Evolutionary conservation across 2,329 filamentous ascomycete species (phyloP).

Genomic region (Basipetospora chlamydospora): DNA sequence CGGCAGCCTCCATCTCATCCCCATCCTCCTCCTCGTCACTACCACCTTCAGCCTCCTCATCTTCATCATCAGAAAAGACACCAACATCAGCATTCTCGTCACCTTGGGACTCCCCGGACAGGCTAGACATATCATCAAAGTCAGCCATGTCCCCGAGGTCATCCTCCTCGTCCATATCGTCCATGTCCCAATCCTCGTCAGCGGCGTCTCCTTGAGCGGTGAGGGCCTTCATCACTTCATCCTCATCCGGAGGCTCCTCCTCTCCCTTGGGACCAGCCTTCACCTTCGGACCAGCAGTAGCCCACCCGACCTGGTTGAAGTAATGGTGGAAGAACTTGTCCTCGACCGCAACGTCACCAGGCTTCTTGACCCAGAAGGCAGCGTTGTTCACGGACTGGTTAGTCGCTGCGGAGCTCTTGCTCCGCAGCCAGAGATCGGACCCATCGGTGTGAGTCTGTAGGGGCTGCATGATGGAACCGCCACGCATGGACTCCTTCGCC

Average conservation of each 20-base stretch:
- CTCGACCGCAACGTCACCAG: slow-evolving; percentile 74
- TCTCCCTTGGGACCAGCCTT: slow-evolving; percentile 27
- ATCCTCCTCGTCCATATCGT: slow-evolving; percentile 53
- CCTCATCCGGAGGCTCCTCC: slow-evolving; percentile 31
- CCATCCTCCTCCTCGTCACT: slow-evolving; percentile 30
- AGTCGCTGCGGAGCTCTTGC: slow-evolving; percentile 26
- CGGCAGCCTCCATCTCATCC: slow-evolving; percentile 42
- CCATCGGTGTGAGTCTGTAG: slow-evolving; percentile 40
- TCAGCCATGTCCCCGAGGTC: slow-evolving; percentile 41
- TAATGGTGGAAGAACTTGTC: slow-evolving; percentile 98
- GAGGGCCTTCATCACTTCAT: slow-evolving; percentile 76
- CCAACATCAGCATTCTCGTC: slow-evolving; percentile 28
- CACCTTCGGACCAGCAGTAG: slow-evolving; percentile 38
- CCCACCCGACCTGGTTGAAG: slow-evolving; percentile 63
- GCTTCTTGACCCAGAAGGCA: slow-evolving; percentile 80
- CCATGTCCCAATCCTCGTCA: no score
- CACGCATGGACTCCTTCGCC: slow-evolving; percentile 50
- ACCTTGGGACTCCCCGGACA: slow-evolving; percentile 17
- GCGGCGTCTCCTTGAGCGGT: slow-evolving; percentile 66
- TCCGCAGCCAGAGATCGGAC: slow-evolving; percentile 41
- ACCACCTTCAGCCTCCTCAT: slow-evolving; percentile 21
- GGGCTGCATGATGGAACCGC: slow-evolving; percentile 93
- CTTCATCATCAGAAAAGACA: no score
- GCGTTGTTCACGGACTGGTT: slow-evolving; percentile 58
- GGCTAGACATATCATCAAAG: slow-evolving; percentile 30